Conservation (phyloP, 2,329 filamentous ascomycete species). For the Corniculantispora saksenae region DNA sequence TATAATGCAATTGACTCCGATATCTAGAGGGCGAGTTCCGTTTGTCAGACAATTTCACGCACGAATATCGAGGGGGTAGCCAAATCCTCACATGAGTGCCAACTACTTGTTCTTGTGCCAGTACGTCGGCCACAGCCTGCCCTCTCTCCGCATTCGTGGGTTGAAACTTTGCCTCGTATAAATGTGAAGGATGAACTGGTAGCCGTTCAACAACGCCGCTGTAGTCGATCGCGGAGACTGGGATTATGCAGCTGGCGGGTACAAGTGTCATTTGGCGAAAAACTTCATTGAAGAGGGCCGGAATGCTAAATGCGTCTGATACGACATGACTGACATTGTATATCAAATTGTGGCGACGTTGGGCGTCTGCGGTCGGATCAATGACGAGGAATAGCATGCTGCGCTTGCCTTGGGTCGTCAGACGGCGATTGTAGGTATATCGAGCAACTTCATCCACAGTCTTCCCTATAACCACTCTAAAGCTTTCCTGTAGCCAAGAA, state of each 20-base stretch:
- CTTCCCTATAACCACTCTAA: neutral
- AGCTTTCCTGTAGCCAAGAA: neutral
- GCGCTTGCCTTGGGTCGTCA: constrained; percentile 1
- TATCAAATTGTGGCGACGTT: neutral
- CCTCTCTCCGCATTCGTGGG: neutral
- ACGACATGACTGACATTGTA: constrained; percentile 9
- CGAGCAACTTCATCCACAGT: neutral
- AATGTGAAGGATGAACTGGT: neutral
- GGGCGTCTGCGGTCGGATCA: neutral
- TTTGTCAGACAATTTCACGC: too few relatives aligned
- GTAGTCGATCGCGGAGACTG: neutral
- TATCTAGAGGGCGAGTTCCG: neutral
- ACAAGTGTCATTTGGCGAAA: neutral
- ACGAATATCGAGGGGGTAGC: too few relatives aligned
- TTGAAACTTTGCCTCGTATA: neutral
- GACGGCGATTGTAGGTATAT: neutral
- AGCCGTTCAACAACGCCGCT: neutral
- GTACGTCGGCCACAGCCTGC: neutral
- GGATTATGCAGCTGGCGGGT: neutral
- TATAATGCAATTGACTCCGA: constrained; percentile 1
- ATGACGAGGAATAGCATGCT: constrained; percentile 9
- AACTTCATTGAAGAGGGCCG: neutral
- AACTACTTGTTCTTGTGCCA: neutral
- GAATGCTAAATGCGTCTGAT: neutral
- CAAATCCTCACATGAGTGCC: neutral